These are phyloP conservation scores for Calamus simplicifolius DNA, from an alignment of 176 grass and related monocot genomes.

Conservation along the genomic window DNA sequence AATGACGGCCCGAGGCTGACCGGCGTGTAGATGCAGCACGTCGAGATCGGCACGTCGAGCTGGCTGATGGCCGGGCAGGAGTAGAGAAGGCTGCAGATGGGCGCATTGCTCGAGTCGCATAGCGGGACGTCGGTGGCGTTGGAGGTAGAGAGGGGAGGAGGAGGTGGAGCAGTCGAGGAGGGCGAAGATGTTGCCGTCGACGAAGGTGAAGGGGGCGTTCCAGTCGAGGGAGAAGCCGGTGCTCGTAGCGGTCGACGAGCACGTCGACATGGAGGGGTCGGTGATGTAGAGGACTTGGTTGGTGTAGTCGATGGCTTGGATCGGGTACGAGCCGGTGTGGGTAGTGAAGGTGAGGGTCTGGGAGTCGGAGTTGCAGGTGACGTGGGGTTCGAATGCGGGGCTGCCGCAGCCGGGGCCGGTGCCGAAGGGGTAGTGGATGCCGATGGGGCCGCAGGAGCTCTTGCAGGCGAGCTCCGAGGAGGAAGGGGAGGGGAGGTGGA, in stretches of 20 bases:
- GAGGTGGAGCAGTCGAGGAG: slow-evolving; percentile 20
- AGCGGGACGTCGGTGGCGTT: not conserved
- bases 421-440: slow-evolving; percentile 22
- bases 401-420: slow-evolving; percentile 21
- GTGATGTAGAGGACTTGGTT: slow-evolving; percentile 19
- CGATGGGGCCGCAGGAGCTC: slow-evolving; percentile 14
- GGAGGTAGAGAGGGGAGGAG: not conserved
- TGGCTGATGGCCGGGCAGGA: slow-evolving; percentile 2
- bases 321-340: slow-evolving; percentile 14
- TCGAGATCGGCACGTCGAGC: slow-evolving; percentile 4
- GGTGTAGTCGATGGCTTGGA: slow-evolving; percentile 22
- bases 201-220: slow-evolving; percentile 22
- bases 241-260: slow-evolving; percentile 1
- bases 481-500: not conserved
- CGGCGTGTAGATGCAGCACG: slow-evolving; percentile 20
- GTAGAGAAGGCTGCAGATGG: slow-evolving; percentile 19
- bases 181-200: slow-evolving; percentile 16
- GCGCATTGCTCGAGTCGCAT: slow-evolving; percentile 7
- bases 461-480: slow-evolving; percentile 10
- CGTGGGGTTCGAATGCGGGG: slow-evolving; percentile 17
- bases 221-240: slow-evolving; percentile 16
- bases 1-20: slow-evolving; percentile 15
- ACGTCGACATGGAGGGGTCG: slow-evolving; percentile 29
- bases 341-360: slow-evolving; percentile 14
- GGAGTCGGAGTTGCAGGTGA: slow-evolving; percentile 1